A percentile compares a stretch with the other conserved stretches of the same genome.
Evolutionary conservation across 192 early-diverging fungal species (phyloP).

Genomic region (Backusella tuberculispora): DNA sequence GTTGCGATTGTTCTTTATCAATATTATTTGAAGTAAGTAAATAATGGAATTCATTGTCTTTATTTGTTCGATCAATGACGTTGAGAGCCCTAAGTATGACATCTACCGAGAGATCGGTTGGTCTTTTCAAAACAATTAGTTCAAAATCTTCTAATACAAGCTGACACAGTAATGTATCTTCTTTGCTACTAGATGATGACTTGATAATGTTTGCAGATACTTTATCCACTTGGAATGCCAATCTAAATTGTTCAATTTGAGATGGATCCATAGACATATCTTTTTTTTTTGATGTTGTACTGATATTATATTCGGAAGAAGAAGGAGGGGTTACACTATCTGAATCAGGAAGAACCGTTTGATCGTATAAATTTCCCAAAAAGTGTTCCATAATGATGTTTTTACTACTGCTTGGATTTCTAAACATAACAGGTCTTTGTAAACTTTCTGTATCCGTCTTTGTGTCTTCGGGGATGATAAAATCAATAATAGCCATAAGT

Average conservation of each 20-base stretch:
- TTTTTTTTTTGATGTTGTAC: too few relatives aligned
- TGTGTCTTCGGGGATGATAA: slow-evolving; percentile 62
- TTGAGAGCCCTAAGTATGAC: slow-evolving; percentile 75
- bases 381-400: slow-evolving; percentile 1
- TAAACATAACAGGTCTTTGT: slow-evolving; percentile 18
- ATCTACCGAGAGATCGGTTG: slow-evolving; percentile 72
- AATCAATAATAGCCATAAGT: slow-evolving; percentile 73
- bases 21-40: slow-evolving; percentile 56
- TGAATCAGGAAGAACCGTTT: neutral
- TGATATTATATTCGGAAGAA: neutral
- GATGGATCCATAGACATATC: neutral
- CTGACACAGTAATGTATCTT: slow-evolving; percentile 62
- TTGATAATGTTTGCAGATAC: slow-evolving; percentile 65
- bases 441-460: too few relatives aligned
- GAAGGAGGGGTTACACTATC: neutral
- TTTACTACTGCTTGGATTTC: neutral
- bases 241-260: slow-evolving; percentile 34
- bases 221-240: slow-evolving; percentile 70
- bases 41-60: slow-evolving; percentile 51
- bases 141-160: slow-evolving; percentile 71
- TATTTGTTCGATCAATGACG: slow-evolving; percentile 70
- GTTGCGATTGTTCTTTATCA: slow-evolving; percentile 21
- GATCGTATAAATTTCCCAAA: neutral
- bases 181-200: slow-evolving; percentile 42
- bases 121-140: slow-evolving; percentile 66